A percentile compares a stretch with the other conserved stretches of the same genome.
phyloP scores from a whole-genome alignment of 1,284 basidiomycete genomes.

The Ceratobasidium sp. region DNA sequence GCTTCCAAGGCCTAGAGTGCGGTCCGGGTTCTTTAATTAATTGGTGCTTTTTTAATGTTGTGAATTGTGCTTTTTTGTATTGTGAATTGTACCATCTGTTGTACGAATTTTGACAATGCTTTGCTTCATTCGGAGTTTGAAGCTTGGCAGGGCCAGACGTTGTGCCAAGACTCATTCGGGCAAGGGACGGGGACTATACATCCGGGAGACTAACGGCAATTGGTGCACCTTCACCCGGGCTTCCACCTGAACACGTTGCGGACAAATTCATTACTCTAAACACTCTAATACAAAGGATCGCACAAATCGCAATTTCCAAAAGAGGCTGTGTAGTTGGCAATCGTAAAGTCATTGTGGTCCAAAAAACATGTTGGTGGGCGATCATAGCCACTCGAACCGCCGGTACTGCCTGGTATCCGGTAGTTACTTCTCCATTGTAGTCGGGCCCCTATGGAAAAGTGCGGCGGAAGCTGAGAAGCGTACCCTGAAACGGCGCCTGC shows the following conservation, averaged over 20 bases:
- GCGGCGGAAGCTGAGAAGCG: no score
- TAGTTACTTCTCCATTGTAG: background rate
- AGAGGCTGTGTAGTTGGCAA: background rate
- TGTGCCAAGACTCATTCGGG: background rate
- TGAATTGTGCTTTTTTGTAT: background rate
- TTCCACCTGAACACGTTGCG: background rate
- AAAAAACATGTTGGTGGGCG: background rate
- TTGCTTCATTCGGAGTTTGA: no score
- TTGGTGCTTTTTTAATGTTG: no score
- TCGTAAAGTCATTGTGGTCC: background rate
- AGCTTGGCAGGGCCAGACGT: background rate
- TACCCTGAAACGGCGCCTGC: no score
- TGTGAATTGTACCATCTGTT: no score
- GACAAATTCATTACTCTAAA: background rate
- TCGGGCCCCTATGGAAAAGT: no score
- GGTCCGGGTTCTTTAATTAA: no score
- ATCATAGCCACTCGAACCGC: background rate
- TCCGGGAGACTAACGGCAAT: background rate
- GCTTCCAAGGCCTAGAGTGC: conserved; percentile 12
- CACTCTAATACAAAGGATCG: background rate
- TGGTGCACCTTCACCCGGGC: background rate
- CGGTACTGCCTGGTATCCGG: background rate
- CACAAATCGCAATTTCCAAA: background rate
- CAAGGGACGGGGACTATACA: background rate
- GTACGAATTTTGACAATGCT: no score